phyloP scores from a whole-genome alignment of 2,329 filamentous ascomycete genomes.

The Nigrograna mackinnonii region DNA sequence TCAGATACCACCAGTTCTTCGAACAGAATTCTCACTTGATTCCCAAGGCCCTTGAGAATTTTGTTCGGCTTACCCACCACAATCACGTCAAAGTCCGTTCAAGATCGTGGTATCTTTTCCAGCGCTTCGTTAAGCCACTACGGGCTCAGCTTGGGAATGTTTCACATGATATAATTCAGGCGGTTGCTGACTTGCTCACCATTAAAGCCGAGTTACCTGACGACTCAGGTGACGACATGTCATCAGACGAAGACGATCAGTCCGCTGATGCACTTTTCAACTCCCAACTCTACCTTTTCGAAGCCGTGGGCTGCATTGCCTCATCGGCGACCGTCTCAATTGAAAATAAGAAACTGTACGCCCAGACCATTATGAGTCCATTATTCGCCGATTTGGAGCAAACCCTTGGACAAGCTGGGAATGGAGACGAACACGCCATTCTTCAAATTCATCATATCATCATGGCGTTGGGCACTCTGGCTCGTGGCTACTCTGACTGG shows the following conservation, averaged over 20 bases:
- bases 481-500: conserved; percentile 92
- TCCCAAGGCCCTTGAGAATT: conserved; percentile 84
- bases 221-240: conserved; percentile 84
- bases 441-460: conserved; percentile 96
- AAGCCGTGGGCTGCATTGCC: conserved; percentile 90
- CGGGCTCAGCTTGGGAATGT: conserved; percentile 83
- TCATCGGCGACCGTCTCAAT: conserved; percentile 76
- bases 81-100: conserved; percentile 83
- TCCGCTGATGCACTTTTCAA: conserved; percentile 89
- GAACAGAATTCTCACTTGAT: conserved; percentile 82
- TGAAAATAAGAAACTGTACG: conserved; percentile 86
- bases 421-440: conserved; percentile 78
- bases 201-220: conserved; percentile 89
- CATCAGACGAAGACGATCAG: conserved; percentile 87
- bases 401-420: conserved; percentile 74
- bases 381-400: conserved; percentile 88
- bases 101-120: conserved; percentile 96
- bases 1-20: conserved; percentile 91
- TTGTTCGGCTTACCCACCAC: conserved; percentile 88
- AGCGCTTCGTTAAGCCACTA: conserved; percentile 87
- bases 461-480: conserved; percentile 90
- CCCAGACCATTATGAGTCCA: conserved; percentile 84
- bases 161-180: conserved; percentile 87
- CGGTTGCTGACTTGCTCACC: conserved; percentile 82
- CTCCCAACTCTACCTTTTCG: conserved; percentile 90